Base-by-base conservation (phyloP, 768 basidiomycete species). In the Termitomyces heimii region DNA sequence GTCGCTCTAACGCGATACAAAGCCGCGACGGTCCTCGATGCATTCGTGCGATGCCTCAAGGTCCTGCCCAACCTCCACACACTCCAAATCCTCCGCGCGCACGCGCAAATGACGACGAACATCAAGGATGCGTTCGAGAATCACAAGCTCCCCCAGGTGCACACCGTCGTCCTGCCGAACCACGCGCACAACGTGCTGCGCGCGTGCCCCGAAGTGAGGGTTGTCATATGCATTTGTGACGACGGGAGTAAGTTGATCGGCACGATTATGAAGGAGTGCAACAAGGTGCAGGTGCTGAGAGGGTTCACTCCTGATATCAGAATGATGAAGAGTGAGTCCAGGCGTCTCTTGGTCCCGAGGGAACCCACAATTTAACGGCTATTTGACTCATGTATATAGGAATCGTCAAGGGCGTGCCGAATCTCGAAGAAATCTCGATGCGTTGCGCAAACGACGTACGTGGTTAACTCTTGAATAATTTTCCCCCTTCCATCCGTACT, bases 41-140 rank as follows among this genome's bases (percentile, higher is more conserved):
- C 67, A 10, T 68, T 71, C 28, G 66, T 67, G 10, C 61, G 53
- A 2, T 68, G 67, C 52, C 56, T 73, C 13, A 56, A 66, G 7
- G 56, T 45, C 20, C 67, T 72, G 16, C 70, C 71, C 3, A 71
- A 70, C 54, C 60, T 71, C 18, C 66, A 67, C 56, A 71, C 68
- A 0, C 59, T 73, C 5, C 67, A 70, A 53, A 66, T 73, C 49
- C 31, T 70, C n/a, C 66, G 67, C 18, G 66, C 66, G 0, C 70
- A 72, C 54, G 58, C 61, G 2, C 62, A 67, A 39, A 73, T 71
- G 72, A 66, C 68, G 18, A 67, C 65, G 22, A 53, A 62, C 6
- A 60, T 73, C 35, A 69, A 68, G 54, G 49, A 50, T 1, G 66
- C 64, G 1, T 71, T 73, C 43, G 64, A 67, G 39, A 62, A 63